Percentiles rank a stretch among this genome's conserved stretches.
Conservation (phyloP, 2,329 filamentous ascomycete genomes). For the Aureobasidium namibiae region DNA sequence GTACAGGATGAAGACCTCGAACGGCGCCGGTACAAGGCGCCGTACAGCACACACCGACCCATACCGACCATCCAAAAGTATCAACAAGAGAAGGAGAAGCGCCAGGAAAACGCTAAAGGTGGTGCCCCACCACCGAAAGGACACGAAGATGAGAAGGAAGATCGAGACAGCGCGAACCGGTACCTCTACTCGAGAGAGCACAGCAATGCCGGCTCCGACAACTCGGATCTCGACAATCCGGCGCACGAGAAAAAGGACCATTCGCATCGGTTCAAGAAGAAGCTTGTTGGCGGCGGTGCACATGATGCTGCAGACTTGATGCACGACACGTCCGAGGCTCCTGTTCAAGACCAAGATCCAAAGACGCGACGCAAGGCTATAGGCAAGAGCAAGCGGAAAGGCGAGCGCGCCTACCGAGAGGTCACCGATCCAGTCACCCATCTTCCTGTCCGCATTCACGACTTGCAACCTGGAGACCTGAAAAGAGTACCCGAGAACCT, state of each 20-base stretch:
- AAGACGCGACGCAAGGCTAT: slow-evolving; percentile 41
- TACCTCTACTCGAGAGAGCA: slow-evolving; percentile 19
- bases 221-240: slow-evolving; percentile 15
- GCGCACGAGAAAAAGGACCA: slow-evolving; percentile 13
- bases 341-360: slow-evolving; percentile 29
- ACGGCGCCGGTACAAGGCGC: slow-evolving; percentile 30
- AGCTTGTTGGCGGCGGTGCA: slow-evolving; percentile 15
- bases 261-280: slow-evolving; percentile 14
- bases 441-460: slow-evolving; percentile 58
- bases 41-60: slow-evolving; percentile 36
- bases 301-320: slow-evolving; percentile 20
- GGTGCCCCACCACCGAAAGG: not conserved
- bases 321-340: slow-evolving; percentile 39
- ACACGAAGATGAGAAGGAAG: slow-evolving; percentile 19
- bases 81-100: slow-evolving; percentile 37
- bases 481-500: slow-evolving; percentile 36
- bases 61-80: slow-evolving; percentile 41
- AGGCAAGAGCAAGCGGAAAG: slow-evolving; percentile 38
- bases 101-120: slow-evolving; percentile 23
- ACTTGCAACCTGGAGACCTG: slow-evolving; percentile 32
- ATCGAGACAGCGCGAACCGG: slow-evolving; percentile 25
- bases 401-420: slow-evolving; percentile 44
- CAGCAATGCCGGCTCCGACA: slow-evolving; percentile 13
- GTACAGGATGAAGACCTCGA: slow-evolving; percentile 33
- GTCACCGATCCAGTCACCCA: slow-evolving; percentile 69